Evolutionary conservation across 352 stramenopile species (phyloP).

Genomic region (Aphanomyces cochlioides): DNA sequence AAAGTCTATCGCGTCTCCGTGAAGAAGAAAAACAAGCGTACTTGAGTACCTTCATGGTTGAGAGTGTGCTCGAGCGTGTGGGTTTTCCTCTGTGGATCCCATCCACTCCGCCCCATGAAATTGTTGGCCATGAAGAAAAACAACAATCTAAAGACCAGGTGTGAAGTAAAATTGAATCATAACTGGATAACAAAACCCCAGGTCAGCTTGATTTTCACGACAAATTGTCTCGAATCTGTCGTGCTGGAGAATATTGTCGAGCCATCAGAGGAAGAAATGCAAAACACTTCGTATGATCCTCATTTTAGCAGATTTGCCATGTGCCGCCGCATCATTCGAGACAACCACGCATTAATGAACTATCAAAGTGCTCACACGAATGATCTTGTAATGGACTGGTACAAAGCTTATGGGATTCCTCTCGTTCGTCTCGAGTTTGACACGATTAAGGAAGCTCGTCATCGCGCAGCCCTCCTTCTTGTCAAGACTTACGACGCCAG

Average conservation of each 20-base stretch:
- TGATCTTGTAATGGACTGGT: constrained; percentile 17
- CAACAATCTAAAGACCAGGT: constrained; percentile 16
- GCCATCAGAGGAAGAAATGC: background rate
- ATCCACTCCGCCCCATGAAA: constrained; percentile 18
- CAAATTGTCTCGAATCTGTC: background rate
- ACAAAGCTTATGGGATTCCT: constrained; percentile 31
- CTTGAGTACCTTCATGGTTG: constrained; percentile 27
- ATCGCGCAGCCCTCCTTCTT: constrained; percentile 59
- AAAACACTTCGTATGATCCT: background rate
- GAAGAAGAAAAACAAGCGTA: constrained; percentile 29
- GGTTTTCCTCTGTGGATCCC: constrained; percentile 27
- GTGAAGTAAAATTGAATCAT: no score
- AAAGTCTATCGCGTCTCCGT: constrained; percentile 26
- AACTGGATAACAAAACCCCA: background rate
- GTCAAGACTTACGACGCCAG: constrained; percentile 74
- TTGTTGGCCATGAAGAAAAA: constrained; percentile 29
- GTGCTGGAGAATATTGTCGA: background rate
- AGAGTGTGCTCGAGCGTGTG: constrained; percentile 17
- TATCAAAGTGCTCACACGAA: background rate
- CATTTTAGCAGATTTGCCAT: constrained; percentile 5
- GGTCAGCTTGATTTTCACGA: constrained; percentile 13
- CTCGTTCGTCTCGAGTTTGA: constrained; percentile 70
- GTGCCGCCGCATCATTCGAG: constrained; percentile 16
- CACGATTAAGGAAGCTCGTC: constrained; percentile 61
- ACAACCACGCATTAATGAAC: constrained; percentile 5